These are phyloP conservation scores for Phytophthora uliginosa DNA, from an alignment of 352 stramenopile species.

Conservation along the genomic window DNA sequence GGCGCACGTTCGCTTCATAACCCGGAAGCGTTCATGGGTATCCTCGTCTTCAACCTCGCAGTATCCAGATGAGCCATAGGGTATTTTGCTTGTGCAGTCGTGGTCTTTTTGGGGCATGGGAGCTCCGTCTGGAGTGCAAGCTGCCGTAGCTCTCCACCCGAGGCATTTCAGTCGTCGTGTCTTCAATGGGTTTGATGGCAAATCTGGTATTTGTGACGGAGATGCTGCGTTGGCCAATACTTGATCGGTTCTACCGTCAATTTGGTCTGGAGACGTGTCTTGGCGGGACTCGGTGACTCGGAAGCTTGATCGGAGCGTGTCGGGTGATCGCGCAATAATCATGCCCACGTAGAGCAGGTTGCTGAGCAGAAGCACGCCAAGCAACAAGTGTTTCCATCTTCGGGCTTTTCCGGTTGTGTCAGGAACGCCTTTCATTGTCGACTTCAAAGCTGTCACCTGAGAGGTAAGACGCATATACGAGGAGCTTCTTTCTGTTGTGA, in stretches of 20 bases:
- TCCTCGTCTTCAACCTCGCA: constrained; percentile 64
- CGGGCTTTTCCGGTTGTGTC: not conserved
- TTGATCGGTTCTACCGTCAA: not conserved
- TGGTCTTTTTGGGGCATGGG: constrained; percentile 52
- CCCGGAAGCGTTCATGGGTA: constrained; percentile 62
- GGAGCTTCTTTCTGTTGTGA: not conserved
- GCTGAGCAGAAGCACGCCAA: constrained; percentile 3
- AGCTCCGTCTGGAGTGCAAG: constrained; percentile 50
- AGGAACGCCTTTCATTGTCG: not conserved
- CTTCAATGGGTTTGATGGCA: not conserved
- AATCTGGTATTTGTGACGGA: not conserved
- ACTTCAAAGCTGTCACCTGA: not conserved
- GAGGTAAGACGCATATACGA: not conserved
- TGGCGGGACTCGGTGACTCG: not conserved
- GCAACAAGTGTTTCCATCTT: constrained; percentile 16
- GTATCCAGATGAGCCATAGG: constrained; percentile 51
- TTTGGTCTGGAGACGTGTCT: not conserved
- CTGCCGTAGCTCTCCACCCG: constrained; percentile 61
- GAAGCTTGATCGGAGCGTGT: constrained; percentile 6
- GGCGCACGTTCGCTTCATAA: constrained; percentile 68
- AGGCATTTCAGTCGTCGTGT: constrained; percentile 50
- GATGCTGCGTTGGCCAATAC: not conserved
- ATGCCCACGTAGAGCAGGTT: constrained; percentile 18
- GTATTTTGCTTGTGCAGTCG: constrained; percentile 47
- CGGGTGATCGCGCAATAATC: constrained; percentile 9